Conservation (phyloP, 164 flowering plant species). For the Chloranthus sessilifolius region DNA sequence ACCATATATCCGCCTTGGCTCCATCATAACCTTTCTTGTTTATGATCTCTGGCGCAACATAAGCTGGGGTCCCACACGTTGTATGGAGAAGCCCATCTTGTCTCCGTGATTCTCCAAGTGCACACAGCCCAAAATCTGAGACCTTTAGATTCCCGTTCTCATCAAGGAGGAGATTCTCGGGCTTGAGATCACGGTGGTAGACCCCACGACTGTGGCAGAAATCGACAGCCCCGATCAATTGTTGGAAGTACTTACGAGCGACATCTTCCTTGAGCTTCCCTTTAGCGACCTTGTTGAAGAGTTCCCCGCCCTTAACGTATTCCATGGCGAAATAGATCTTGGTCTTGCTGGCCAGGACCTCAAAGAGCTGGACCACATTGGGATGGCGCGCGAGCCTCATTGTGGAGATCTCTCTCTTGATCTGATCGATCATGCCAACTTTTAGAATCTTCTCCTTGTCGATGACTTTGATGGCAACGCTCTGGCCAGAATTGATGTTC, state of each 20-base stretch:
- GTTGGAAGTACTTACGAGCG: conserved; percentile 29
- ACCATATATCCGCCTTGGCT: conserved; percentile 39
- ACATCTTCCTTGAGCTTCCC: conserved; percentile 30
- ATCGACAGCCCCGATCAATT: conserved; percentile 26
- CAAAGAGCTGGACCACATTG: conserved; percentile 29
- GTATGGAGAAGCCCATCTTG: conserved; percentile 39
- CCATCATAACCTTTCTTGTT: conserved; percentile 38
- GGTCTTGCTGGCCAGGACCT: conserved; percentile 35
- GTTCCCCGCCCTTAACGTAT: conserved; percentile 30
- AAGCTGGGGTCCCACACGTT: conserved; percentile 38
- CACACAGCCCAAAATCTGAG: conserved; percentile 33
- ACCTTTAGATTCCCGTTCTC: conserved; percentile 32
- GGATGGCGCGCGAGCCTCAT: conserved; percentile 30
- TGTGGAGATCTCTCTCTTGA: conserved; percentile 35
- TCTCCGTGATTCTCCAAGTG: conserved; percentile 19
- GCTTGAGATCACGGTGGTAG: conserved; percentile 38
- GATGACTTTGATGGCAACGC: conserved; percentile 34
- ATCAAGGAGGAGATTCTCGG: conserved; percentile 37
- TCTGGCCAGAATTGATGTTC: conserved; percentile 23
- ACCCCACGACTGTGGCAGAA: conserved; percentile 41
- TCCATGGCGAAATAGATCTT: conserved; percentile 34
- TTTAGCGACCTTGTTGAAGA: conserved; percentile 29
- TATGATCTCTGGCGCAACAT: conserved; percentile 33
- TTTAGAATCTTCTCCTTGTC: conserved; percentile 28
- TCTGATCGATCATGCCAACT: conserved; percentile 31